Percentiles rank a stretch among this genome's conserved stretches.
Evolutionary conservation across 1,139 yeast genomes (phyloP).

Genomic region (Hansenula anomala): DNA sequence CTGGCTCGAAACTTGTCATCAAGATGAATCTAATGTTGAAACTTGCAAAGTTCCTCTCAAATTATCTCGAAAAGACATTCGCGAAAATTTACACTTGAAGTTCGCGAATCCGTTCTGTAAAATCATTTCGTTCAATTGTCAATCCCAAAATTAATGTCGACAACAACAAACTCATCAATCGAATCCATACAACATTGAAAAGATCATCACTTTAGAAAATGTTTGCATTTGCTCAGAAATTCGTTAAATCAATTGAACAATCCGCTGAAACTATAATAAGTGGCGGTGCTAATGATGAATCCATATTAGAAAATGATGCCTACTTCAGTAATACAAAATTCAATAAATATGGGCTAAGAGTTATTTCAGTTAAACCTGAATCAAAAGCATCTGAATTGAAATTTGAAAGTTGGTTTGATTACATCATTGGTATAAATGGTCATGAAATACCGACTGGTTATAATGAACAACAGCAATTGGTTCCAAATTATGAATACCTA

Average conservation of each 20-base stretch:
- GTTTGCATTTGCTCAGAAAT: constrained; percentile 86
- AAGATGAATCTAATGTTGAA: too few species aligned
- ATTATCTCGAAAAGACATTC: too few species aligned
- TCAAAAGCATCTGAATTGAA: constrained; percentile 43
- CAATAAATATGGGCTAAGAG: constrained; percentile 48
- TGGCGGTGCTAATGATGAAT: constrained; percentile 25
- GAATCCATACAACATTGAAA: too few species aligned
- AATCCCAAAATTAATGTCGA: too few species aligned
- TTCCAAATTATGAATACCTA: constrained; percentile 31
- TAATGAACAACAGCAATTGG: constrained; percentile 29
- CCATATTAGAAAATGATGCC: constrained; percentile 34
- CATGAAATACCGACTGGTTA: constrained; percentile 56
- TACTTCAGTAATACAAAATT: constrained; percentile 46
- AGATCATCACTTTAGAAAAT: constrained; percentile 27
- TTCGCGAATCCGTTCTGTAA: background rate
- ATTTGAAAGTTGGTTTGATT: constrained; percentile 85
- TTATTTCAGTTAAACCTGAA: constrained; percentile 41
- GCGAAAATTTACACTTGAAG: too few species aligned
- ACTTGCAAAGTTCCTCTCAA: too few species aligned
- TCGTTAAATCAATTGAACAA: constrained; percentile 73
- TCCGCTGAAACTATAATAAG: constrained; percentile 31
- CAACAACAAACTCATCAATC: too few species aligned
- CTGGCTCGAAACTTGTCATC: too few species aligned
- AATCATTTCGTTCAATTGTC: too few species aligned
- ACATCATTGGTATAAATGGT: constrained; percentile 71